Percentiles rank a stretch among this genome's conserved stretches.
Conservation (phyloP, 139 green algal species). For the Volvox reticuliferus region DNA sequence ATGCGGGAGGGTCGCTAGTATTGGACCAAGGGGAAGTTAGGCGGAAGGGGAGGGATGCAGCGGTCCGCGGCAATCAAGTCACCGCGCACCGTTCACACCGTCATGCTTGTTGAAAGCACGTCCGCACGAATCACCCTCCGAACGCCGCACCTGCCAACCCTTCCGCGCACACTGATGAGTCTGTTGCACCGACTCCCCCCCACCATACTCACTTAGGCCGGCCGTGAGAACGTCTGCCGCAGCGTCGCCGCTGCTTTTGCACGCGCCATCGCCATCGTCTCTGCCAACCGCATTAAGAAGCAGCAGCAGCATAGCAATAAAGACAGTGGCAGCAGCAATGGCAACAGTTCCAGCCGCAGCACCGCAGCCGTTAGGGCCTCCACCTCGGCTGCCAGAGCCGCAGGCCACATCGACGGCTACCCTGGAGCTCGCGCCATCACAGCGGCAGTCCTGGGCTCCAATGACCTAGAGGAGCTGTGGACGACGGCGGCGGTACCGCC, state of each 20-base stretch:
- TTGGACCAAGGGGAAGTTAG: too few relatives aligned
- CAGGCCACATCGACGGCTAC: background rate
- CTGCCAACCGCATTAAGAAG: background rate
- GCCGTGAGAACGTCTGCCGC: slow-evolving; percentile 53
- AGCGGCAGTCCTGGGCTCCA: background rate
- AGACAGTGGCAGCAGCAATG: background rate
- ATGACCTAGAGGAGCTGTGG: slow-evolving; percentile 19
- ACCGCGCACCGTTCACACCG: too few relatives aligned
- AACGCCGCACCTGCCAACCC: too few relatives aligned
- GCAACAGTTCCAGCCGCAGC: background rate
- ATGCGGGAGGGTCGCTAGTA: too few relatives aligned
- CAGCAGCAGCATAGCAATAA: background rate
- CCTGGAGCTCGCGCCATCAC: background rate
- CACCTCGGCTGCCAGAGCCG: background rate
- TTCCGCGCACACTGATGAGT: too few relatives aligned
- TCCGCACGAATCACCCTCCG: too few relatives aligned
- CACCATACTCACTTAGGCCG: slow-evolving; percentile 7
- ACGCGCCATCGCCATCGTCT: slow-evolving; percentile 24
- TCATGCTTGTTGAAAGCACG: too few relatives aligned
- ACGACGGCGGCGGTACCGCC: background rate
- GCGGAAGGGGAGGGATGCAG: too few relatives aligned
- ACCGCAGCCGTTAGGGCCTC: background rate
- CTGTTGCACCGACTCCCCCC: too few relatives aligned
- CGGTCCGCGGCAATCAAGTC: too few relatives aligned
- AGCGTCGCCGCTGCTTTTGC: slow-evolving; percentile 25